Percentiles rank a stretch among this genome's conserved stretches.
Conservation (phyloP, 805 yeast species). For the Monosporozyma yasuniensis region DNA sequence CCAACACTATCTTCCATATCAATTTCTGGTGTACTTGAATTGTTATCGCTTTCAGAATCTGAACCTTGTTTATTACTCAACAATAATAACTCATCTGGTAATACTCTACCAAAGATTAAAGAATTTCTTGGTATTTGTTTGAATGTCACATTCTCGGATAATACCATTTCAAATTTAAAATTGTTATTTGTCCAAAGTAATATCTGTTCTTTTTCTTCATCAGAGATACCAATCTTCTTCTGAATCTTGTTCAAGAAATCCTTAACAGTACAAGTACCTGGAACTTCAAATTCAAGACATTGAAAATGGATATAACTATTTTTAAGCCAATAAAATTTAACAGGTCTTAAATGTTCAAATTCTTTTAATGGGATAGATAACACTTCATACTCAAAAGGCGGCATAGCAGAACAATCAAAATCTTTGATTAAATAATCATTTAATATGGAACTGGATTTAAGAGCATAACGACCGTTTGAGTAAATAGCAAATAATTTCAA, state of each 20-base stretch:
- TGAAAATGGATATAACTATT: slow-evolving; percentile 65
- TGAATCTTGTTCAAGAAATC: slow-evolving; percentile 50
- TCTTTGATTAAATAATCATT: slow-evolving; percentile 32
- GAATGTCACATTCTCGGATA: slow-evolving; percentile 32
- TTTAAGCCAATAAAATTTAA: slow-evolving; percentile 64
- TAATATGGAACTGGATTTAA: slow-evolving; percentile 29
- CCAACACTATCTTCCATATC: slow-evolving; percentile 1
- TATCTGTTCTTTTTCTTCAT: slow-evolving; percentile 38
- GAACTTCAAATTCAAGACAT: slow-evolving; percentile 58
- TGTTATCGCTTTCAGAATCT: slow-evolving; percentile 1
- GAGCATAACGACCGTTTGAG: slow-evolving; percentile 48
- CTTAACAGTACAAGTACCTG: slow-evolving; percentile 46
- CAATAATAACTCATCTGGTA: slow-evolving; percentile 34
- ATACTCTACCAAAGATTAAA: slow-evolving; percentile 39
- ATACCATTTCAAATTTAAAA: slow-evolving; percentile 30
- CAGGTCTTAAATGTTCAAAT: slow-evolving; percentile 62
- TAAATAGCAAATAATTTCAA: slow-evolving; percentile 59
- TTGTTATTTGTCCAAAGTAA: slow-evolving; percentile 48
- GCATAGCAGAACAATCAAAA: slow-evolving; percentile 28
- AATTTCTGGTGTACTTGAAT: slow-evolving; percentile 2
- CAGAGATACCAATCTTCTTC: slow-evolving; percentile 43
- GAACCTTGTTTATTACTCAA: slow-evolving; percentile 14
- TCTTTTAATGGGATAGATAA: slow-evolving; percentile 67
- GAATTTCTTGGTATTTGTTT: slow-evolving; percentile 32
- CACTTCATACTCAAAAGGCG: slow-evolving; percentile 63